Conservation (phyloP, 106 monocot genomes). For the Iris macrosiphon region DNA sequence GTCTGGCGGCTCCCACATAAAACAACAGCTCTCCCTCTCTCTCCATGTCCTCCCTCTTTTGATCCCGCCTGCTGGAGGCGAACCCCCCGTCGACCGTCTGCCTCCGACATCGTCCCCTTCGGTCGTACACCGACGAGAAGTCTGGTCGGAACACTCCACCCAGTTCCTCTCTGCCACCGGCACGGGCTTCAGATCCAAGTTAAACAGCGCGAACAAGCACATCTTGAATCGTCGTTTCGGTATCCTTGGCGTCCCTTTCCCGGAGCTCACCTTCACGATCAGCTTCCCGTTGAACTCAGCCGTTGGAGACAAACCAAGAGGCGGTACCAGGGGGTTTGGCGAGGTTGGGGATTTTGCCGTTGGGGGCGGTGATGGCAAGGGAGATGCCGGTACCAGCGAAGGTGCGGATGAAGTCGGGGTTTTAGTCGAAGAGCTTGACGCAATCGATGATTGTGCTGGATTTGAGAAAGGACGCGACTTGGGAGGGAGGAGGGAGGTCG, state of each 20-base stretch:
- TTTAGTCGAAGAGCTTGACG: constrained; percentile 83
- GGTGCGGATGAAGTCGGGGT: constrained; percentile 72
- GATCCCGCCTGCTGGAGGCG: no score
- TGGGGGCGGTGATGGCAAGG: constrained; percentile 54
- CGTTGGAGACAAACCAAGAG: constrained; percentile 49
- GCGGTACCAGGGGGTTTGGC: constrained; percentile 20
- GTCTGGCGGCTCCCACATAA: no score
- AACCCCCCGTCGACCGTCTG: no score
- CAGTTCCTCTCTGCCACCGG: constrained; percentile 59
- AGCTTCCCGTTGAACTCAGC: constrained; percentile 37
- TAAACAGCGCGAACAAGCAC: constrained; percentile 63
- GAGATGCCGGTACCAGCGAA: constrained; percentile 70
- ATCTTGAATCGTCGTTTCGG: constrained; percentile 60
- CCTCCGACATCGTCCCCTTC: constrained; percentile 31
- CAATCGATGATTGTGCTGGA: constrained; percentile 53
- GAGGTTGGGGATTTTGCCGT: constrained; percentile 62
- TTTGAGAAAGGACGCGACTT: constrained; percentile 73
- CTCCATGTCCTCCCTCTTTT: no score
- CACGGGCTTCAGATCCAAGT: constrained; percentile 76
- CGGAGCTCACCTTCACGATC: constrained; percentile 44
- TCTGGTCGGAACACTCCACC: constrained; percentile 51
- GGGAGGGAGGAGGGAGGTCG: constrained; percentile 73
- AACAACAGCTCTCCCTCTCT: no score
- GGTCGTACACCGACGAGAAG: constrained; percentile 65
- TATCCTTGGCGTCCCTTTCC: constrained; percentile 70